Percentiles rank a stretch among this genome's conserved stretches.
These are phyloP conservation scores for Scheffersomyces stipitis DNA, from an alignment of 805 yeast genomes.

Conservation along the genomic window DNA sequence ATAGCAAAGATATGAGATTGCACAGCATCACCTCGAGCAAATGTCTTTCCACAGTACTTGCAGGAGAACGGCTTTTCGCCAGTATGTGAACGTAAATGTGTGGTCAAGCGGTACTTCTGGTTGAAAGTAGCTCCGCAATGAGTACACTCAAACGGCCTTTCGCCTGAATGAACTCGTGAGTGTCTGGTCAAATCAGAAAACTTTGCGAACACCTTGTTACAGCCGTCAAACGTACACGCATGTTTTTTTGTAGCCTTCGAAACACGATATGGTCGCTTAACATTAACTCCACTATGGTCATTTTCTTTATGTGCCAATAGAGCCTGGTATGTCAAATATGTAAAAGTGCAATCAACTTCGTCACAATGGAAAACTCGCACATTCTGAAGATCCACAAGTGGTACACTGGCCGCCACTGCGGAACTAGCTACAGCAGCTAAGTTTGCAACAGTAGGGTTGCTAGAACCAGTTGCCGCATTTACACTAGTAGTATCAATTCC, in stretches of 20 bases:
- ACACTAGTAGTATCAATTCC: slow-evolving; percentile 1
- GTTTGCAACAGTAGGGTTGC: too few relatives aligned
- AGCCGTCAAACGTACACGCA: slow-evolving; percentile 12
- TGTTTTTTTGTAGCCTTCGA: slow-evolving; percentile 5
- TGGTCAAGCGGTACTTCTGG: slow-evolving; percentile 21
- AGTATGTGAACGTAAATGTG: slow-evolving; percentile 22
- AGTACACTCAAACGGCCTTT: slow-evolving; percentile 16
- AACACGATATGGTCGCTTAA: slow-evolving; percentile 1
- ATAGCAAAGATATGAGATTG: slow-evolving; percentile 20
- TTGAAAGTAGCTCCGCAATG: slow-evolving; percentile 15
- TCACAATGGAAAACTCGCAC: slow-evolving; percentile 12
- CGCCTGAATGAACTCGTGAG: slow-evolving; percentile 14
- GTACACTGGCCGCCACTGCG: background rate
- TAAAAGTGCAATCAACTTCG: background rate
- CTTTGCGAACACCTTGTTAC: slow-evolving; percentile 15
- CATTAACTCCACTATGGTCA: slow-evolving; percentile 4
- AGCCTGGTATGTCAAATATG: slow-evolving; percentile 2
- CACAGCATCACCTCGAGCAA: slow-evolving; percentile 26
- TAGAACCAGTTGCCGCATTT: background rate
- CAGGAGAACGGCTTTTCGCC: slow-evolving; percentile 25
- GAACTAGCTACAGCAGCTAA: too few relatives aligned
- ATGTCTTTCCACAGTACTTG: slow-evolving; percentile 18
- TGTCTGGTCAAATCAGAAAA: slow-evolving; percentile 16
- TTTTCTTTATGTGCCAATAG: slow-evolving; percentile 6
- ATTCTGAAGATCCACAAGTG: slow-evolving; percentile 1